Evolutionary conservation across 768 basidiomycete species (phyloP), one percentile per base, ranked within the genome.

Genomic region (Obba rivulosa): DNA sequence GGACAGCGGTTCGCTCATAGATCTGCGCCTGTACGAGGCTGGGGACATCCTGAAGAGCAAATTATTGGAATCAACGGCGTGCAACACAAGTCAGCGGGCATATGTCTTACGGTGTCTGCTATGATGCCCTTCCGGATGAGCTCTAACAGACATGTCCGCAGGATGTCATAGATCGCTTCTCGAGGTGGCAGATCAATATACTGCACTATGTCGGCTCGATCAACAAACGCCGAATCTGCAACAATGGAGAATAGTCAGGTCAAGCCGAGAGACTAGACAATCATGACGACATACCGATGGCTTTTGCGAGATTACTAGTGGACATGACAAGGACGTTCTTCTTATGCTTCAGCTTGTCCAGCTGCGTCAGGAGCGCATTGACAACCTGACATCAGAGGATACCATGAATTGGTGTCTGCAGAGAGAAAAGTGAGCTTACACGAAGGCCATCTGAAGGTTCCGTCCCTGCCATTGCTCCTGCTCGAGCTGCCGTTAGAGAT

Each of bases 311-410:
- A 66, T 98, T 99, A 48, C 92, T 95, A 1, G 96, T 99, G 4
- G 96, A 85, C 84, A 99, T 88, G 20, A 99, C 85, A 20, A 98
- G 71, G 2, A 94, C 92, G 60, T 99, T 99, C 69, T 90, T 95
- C 43, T 81, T 79, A 55, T 91, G 86, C 62, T 88, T 92, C 16
- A 99, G 73, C 65, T 93, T 96, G 71, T 99, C 96, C 7, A 99
- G 77, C 68, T 98, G 95, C 0, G 96, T 98, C 8, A 99, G 74
- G 2, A 99, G 79, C 0, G 96, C 96, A 64, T 98, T 98, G 38
- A 99, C 96, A 16, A 98, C 95, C 93, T 97, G 41, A 50, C 20
- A 3, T n/a, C n/a, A 20, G 14, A 23, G 21, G 34, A 10, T 2
- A 40, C 45, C 22, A 21, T 43, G 21, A 17, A 21, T 39, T 44